phyloP scores from a whole-genome alignment of 176 grass and related monocot genomes.

The Ampelocalamus luodianensis region DNA sequence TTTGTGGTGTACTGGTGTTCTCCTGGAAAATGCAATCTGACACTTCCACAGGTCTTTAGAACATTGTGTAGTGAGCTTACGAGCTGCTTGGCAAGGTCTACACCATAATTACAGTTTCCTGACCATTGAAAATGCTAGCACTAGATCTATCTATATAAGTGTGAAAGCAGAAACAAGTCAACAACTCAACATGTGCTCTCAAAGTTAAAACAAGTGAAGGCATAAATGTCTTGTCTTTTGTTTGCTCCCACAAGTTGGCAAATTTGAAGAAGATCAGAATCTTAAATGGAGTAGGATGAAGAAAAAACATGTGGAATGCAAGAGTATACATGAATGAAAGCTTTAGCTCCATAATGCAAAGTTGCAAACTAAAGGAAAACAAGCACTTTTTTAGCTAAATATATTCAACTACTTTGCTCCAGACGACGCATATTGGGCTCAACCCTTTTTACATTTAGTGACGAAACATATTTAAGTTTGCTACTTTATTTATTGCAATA shows the following conservation, averaged over 20 bases:
- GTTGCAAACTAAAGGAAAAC: slow-evolving; percentile 2
- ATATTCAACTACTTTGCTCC: not conserved
- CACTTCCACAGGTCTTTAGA: slow-evolving; percentile 77
- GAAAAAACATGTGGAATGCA: slow-evolving; percentile 19
- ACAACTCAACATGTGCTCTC: not conserved
- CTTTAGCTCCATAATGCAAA: slow-evolving; percentile 23
- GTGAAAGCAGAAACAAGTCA: not conserved
- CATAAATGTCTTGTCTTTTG: not conserved
- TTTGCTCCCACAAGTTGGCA: not conserved
- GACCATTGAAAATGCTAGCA: slow-evolving; percentile 30
- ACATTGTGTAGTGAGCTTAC: slow-evolving; percentile 70
- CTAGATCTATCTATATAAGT: slow-evolving; percentile 38
- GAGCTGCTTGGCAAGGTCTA: slow-evolving; percentile 72
- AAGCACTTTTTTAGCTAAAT: not conserved
- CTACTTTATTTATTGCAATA: not conserved
- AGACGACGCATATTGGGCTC: not conserved
- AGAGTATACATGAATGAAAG: slow-evolving; percentile 11
- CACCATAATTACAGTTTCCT: slow-evolving; percentile 90
- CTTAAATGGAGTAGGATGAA: not conserved
- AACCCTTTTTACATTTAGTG: not conserved
- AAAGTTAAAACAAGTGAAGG: slow-evolving; percentile 23
- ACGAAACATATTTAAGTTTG: not conserved
- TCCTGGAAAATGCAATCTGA: slow-evolving; percentile 96
- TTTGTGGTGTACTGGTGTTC: slow-evolving; percentile 86
- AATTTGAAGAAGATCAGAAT: not conserved